Evolutionary conservation across 2,329 filamentous ascomycete genomes (phyloP).

Genomic region (Hypoxylon sp.): DNA sequence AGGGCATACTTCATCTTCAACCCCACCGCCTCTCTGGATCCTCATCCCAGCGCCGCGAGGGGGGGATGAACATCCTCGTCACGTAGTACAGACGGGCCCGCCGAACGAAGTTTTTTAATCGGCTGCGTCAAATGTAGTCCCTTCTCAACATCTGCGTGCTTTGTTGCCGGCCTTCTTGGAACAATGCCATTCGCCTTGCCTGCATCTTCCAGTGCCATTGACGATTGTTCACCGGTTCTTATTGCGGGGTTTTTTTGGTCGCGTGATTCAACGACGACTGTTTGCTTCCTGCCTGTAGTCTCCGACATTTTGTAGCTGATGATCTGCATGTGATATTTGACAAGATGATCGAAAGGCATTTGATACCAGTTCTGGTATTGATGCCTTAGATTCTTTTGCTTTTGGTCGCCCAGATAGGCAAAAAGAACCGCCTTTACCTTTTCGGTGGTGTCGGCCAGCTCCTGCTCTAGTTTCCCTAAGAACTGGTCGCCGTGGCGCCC

Average conservation of each 20-base stretch:
- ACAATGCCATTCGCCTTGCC: conserved; percentile 1
- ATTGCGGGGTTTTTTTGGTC: conserved; percentile 19
- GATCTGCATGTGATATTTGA: conserved; percentile 31
- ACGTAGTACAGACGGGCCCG: conserved; percentile 7
- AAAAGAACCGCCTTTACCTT: conserved; percentile 39
- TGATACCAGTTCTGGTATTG: conserved; percentile 32
- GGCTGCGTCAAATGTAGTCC: not conserved
- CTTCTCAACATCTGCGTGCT: conserved; percentile 7
- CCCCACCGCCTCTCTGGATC: conserved; percentile 14
- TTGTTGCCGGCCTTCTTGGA: conserved; percentile 2
- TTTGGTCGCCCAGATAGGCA: conserved; percentile 21
- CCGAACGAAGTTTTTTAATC: conserved; percentile 5
- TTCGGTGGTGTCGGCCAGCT: conserved; percentile 21
- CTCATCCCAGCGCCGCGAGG: conserved; percentile 22
- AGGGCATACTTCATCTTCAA: conserved; percentile 27
- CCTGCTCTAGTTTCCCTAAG: conserved; percentile 21
- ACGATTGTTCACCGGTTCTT: conserved; percentile 6
- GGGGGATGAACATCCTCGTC: conserved; percentile 12
- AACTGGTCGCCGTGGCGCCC: not conserved
- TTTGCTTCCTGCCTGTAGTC: conserved; percentile 2
- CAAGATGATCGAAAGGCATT: conserved; percentile 34
- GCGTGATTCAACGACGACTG: conserved; percentile 4
- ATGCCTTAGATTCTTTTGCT: conserved; percentile 28
- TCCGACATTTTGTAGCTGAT: not conserved
- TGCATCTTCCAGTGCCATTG: not conserved